Evolutionary conservation across 2,329 filamentous ascomycete genomes (phyloP).

Genomic region (Neodidymelliopsis sp.): DNA sequence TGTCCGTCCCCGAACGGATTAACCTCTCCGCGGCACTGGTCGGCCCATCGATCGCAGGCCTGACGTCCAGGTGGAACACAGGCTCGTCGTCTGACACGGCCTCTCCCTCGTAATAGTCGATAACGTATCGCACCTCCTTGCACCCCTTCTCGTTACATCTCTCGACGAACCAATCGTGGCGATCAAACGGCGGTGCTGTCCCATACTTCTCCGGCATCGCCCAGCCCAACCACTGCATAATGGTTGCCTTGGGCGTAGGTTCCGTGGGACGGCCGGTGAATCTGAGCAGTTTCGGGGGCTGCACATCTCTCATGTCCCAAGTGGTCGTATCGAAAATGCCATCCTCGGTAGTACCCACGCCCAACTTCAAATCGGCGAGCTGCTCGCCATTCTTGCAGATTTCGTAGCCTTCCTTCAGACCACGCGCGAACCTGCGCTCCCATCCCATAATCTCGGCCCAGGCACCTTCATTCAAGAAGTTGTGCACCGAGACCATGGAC

Average conservation of each 20-base stretch:
- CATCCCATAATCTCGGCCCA: conserved; percentile 95
- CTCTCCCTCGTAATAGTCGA: conserved; percentile 91
- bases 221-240: conserved; percentile 80
- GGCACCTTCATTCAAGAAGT: conserved; percentile 96
- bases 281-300: conserved; percentile 76
- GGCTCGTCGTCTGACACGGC: conserved; percentile 86
- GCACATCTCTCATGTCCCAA: conserved; percentile 45
- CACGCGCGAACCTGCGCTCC: conserved; percentile 84
- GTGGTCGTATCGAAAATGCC: conserved; percentile 44
- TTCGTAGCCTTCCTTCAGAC: conserved; percentile 75
- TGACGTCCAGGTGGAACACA: conserved; percentile 94
- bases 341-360: conserved; percentile 27
- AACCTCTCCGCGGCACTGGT: conserved; percentile 80
- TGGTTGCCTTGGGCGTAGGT: conserved; percentile 87
- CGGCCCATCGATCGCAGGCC: conserved; percentile 85
- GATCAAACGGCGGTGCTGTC: conserved; percentile 87
- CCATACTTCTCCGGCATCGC: conserved; percentile 81
- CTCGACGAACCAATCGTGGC: conserved; percentile 95
- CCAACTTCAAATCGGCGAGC: conserved; percentile 64
- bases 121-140: conserved; percentile 89
- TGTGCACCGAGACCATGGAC: conserved; percentile 97
- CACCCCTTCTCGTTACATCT: conserved; percentile 71
- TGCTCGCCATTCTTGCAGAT: conserved; percentile 78
- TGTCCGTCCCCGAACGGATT: conserved; percentile 88
- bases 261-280: conserved; percentile 92